A percentile compares a stretch with the other conserved stretches of the same genome.
These are phyloP conservation scores for Gyromitra esculenta DNA, from an alignment of 2,329 filamentous ascomycete genomes.

Conservation along the genomic window DNA sequence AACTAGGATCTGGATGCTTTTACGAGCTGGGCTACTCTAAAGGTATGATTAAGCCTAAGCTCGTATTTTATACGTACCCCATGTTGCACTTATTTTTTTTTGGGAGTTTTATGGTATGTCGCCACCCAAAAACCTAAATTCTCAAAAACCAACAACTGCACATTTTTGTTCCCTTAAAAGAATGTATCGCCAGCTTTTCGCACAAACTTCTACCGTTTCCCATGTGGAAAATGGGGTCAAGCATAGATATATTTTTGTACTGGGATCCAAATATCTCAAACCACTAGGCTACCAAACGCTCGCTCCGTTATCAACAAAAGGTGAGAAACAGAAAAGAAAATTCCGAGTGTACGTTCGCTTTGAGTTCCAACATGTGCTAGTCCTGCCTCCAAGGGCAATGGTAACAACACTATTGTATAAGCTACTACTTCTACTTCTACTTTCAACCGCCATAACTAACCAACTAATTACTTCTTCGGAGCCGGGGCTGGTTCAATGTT, in stretches of 20 bases:
- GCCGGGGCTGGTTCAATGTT: slow-evolving; percentile 85
- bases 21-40: not conserved
- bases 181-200: no score
- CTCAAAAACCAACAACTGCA: not conserved
- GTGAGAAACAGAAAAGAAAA: slow-evolving; percentile 35
- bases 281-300: slow-evolving; percentile 6
- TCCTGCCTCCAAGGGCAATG: slow-evolving; percentile 39
- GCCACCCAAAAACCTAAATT: no score
- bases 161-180: not conserved
- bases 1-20: not conserved
- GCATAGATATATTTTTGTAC: slow-evolving; percentile 31
- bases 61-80: no score
- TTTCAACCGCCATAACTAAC: not conserved
- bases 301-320: slow-evolving; percentile 13
- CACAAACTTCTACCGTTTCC: not conserved
- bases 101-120: no score
- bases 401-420: slow-evolving; percentile 44
- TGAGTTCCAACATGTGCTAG: slow-evolving; percentile 48
- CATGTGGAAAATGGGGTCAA: not conserved
- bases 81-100: no score
- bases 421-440: slow-evolving; percentile 24
- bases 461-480: slow-evolving; percentile 40
- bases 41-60: no score
- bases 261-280: slow-evolving; percentile 17
- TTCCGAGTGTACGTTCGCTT: slow-evolving; percentile 41